phyloP scores from a whole-genome alignment of 768 basidiomycete species.

The Sistotremastrum suecicum region DNA sequence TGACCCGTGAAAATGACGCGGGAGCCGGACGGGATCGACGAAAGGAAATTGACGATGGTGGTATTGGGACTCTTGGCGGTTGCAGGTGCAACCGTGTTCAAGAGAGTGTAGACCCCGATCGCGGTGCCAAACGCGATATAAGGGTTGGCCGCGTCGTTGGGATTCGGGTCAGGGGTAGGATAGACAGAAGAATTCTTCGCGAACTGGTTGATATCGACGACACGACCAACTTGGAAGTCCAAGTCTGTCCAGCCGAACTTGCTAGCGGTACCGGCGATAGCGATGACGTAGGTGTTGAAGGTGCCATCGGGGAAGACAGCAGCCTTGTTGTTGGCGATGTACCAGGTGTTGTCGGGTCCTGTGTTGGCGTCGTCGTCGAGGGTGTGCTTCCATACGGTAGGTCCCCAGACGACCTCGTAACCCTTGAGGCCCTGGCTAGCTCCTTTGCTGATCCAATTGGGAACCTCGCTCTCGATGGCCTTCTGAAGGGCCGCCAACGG shows the following conservation, averaged over 20 bases:
- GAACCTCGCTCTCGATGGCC: background rate
- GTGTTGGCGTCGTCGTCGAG: background rate
- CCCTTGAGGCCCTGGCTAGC: background rate
- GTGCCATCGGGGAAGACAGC: background rate
- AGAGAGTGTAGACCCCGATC: no score
- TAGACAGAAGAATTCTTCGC: background rate
- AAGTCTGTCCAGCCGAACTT: background rate
- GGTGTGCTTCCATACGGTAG: conserved; percentile 1
- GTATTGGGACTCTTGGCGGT: background rate
- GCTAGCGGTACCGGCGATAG: conserved; percentile 1
- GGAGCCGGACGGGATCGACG: background rate
- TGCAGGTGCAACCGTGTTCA: no score
- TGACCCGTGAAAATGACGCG: conserved; percentile 5
- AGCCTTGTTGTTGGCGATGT: background rate
- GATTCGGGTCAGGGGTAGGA: background rate
- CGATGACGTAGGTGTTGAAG: conserved; percentile 1
- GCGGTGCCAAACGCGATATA: conserved; percentile 3
- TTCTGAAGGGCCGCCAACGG: background rate
- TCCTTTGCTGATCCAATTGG: background rate
- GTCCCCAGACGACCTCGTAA: conserved; percentile 1
- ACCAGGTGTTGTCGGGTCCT: conserved; percentile 4
- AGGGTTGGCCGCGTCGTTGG: background rate
- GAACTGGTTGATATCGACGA: conserved; percentile 1
- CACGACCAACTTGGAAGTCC: conserved; percentile 1
- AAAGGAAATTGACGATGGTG: background rate